These are phyloP conservation scores for Corniculantispora saksenae DNA, from an alignment of 2,329 filamentous ascomycete genomes.

Conservation along the genomic window DNA sequence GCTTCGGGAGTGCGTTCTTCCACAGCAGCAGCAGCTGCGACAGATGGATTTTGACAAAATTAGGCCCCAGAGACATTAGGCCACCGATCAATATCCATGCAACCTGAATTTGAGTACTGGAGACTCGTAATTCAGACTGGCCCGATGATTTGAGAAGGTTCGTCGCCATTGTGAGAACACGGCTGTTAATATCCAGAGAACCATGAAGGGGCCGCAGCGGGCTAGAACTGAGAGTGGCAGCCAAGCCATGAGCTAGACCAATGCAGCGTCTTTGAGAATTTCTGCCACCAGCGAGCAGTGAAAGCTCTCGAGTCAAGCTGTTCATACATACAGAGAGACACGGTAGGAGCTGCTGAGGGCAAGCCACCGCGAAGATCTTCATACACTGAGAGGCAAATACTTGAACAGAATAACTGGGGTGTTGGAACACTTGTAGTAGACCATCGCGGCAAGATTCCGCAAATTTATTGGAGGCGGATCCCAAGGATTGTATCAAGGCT, in stretches of 20 bases:
- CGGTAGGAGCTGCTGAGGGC: conserved; percentile 86
- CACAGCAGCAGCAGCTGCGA: conserved; percentile 90
- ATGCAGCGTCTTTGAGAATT: conserved; percentile 82
- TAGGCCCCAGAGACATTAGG: conserved; percentile 92
- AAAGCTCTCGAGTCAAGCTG: conserved; percentile 83
- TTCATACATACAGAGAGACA: conserved; percentile 97
- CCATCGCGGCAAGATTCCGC: conserved; percentile 85
- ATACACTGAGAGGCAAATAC: conserved; percentile 85
- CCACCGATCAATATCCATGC: conserved; percentile 97
- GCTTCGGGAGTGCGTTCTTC: conserved; percentile 96
- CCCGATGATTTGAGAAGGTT: conserved; percentile 89
- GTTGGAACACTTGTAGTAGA: conserved; percentile 84
- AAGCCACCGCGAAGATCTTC: conserved; percentile 83
- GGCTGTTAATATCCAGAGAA: conserved; percentile 91
- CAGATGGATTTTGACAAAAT: conserved; percentile 98
- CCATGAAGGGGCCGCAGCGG: conserved; percentile 87
- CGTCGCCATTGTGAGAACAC: conserved; percentile 87
- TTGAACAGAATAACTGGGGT: conserved; percentile 95
- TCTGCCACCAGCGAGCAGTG: conserved; percentile 70
- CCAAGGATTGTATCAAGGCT: conserved; percentile 75
- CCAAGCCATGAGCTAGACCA: conserved; percentile 88
- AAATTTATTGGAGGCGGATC: conserved; percentile 76
- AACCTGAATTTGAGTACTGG: conserved; percentile 93
- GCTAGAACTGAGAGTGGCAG: conserved; percentile 87
- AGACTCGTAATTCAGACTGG: conserved; percentile 85